Evolutionary conservation across 768 basidiomycete species (phyloP).

Genomic region (Boletus rex-veris): DNA sequence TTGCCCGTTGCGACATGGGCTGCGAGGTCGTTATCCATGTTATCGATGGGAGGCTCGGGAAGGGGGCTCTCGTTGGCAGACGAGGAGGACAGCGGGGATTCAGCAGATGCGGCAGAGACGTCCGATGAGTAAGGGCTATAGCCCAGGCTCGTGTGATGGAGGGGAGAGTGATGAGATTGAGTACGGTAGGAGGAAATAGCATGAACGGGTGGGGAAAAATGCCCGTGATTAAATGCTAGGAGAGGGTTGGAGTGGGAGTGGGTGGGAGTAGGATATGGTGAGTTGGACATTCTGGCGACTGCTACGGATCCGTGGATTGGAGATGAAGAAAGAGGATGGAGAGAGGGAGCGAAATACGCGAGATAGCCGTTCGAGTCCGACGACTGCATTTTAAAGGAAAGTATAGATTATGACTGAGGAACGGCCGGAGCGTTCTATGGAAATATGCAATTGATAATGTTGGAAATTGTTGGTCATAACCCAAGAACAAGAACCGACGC

Average conservation of each 20-base stretch:
- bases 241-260: too few species aligned
- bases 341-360: constrained; percentile 23
- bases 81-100: constrained; percentile 40
- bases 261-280: constrained; percentile 28
- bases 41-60: constrained; percentile 36
- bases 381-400: constrained; percentile 30
- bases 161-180: constrained; percentile 14
- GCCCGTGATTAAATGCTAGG: constrained; percentile 14
- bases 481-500: constrained; percentile 30
- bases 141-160: constrained; percentile 15
- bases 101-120: constrained; percentile 33
- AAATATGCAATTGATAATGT: constrained; percentile 34
- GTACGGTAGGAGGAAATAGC: constrained; percentile 17
- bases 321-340: constrained; percentile 14
- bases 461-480: constrained; percentile 36
- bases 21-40: constrained; percentile 27
- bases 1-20: constrained; percentile 23
- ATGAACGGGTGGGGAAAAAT: constrained; percentile 19
- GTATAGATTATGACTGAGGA: constrained; percentile 12
- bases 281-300: constrained; percentile 23
- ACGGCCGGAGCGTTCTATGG: constrained; percentile 30
- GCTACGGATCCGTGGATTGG: constrained; percentile 3
- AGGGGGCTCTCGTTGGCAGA: constrained; percentile 40
- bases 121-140: constrained; percentile 39
- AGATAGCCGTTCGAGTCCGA: constrained; percentile 18